A percentile compares a stretch with the other conserved stretches of the same genome.
Evolutionary conservation across 306 rosid genomes (phyloP).

Genomic region (Cicer yamashitae): DNA sequence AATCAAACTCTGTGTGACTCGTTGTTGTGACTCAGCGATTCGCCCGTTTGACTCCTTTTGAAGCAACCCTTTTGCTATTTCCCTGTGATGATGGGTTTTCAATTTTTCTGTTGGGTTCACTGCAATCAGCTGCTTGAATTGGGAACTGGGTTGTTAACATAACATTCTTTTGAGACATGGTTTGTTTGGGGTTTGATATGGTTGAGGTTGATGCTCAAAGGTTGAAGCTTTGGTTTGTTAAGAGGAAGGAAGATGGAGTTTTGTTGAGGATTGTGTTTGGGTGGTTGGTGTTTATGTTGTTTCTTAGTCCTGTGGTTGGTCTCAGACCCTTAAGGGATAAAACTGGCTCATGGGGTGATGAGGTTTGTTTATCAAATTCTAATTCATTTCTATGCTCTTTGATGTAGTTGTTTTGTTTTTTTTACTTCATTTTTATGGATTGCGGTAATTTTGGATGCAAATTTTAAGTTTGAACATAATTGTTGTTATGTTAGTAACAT

Average conservation of each 20-base stretch:
- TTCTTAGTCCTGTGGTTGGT: slow-evolving; percentile 67
- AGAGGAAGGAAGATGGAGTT: slow-evolving; percentile 50
- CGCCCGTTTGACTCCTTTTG: slow-evolving; percentile 67
- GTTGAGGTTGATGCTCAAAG: slow-evolving; percentile 53
- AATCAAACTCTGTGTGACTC: slow-evolving; percentile 37
- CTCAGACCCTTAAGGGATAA: slow-evolving; percentile 91
- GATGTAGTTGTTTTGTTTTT: not conserved
- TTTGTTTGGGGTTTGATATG: slow-evolving; percentile 54
- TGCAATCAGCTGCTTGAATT: slow-evolving; percentile 45
- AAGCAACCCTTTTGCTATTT: slow-evolving; percentile 70
- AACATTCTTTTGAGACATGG: slow-evolving; percentile 47
- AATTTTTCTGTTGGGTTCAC: slow-evolving; percentile 43
- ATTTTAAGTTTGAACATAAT: slow-evolving; percentile 13
- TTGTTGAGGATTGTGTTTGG: slow-evolving; percentile 52
- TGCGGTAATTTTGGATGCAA: not conserved
- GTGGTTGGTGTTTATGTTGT: slow-evolving; percentile 51
- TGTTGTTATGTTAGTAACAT: not conserved
- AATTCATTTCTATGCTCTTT: slow-evolving; percentile 2
- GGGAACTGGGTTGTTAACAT: slow-evolving; percentile 42
- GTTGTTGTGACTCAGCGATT: slow-evolving; percentile 56
- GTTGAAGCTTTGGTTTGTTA: slow-evolving; percentile 49
- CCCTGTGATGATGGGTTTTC: slow-evolving; percentile 55
- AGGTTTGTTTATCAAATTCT: slow-evolving; percentile 62
- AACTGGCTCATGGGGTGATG: slow-evolving; percentile 92
- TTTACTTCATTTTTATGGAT: not conserved